Evolutionary conservation across 371 early-diverging fungal genomes (phyloP).

Genomic region (Mortierella sp.): DNA sequence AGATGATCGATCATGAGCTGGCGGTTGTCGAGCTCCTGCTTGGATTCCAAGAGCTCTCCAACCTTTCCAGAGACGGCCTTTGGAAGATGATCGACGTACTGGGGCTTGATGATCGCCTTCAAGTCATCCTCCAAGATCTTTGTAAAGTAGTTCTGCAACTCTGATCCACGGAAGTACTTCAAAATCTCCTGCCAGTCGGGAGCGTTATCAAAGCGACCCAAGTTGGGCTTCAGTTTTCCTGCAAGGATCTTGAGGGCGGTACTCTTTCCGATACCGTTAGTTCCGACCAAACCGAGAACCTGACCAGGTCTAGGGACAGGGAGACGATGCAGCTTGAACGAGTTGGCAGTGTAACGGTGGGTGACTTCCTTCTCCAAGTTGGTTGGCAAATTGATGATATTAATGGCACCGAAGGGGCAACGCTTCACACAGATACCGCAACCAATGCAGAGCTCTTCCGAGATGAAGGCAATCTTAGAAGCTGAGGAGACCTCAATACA

Average conservation of each 20-base stretch:
- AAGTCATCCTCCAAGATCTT: slow-evolving; percentile 97
- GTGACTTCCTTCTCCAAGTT: slow-evolving; percentile 97
- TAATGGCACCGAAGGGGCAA: slow-evolving; percentile 99
- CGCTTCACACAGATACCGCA: slow-evolving; percentile 99
- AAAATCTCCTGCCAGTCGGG: slow-evolving; percentile 99
- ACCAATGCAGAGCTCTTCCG: slow-evolving; percentile 99
- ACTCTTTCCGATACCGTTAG: slow-evolving; percentile 99
- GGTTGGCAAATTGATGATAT: slow-evolving; percentile 99
- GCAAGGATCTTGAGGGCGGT: slow-evolving; percentile 98
- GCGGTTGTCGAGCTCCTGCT: slow-evolving; percentile 79
- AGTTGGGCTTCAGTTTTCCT: slow-evolving; percentile 98
- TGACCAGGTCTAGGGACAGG: slow-evolving; percentile 98
- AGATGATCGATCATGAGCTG: slow-evolving; percentile 80
- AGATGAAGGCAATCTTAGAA: slow-evolving; percentile 92
- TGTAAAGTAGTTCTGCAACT: slow-evolving; percentile 99
- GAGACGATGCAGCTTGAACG: slow-evolving; percentile 99
- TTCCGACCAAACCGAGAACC: slow-evolving; percentile 99
- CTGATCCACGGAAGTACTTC: slow-evolving; percentile 98
- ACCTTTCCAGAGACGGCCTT: slow-evolving; percentile 90
- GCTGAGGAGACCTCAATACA: slow-evolving; percentile 93
- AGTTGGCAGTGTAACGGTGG: slow-evolving; percentile 98
- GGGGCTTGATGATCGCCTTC: slow-evolving; percentile 96
- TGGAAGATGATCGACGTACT: slow-evolving; percentile 98
- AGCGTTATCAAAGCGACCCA: slow-evolving; percentile 89
- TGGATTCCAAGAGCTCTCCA: slow-evolving; percentile 77